phyloP scores from a whole-genome alignment of 2,329 filamentous ascomycete species.

The Fusarium sp. region DNA sequence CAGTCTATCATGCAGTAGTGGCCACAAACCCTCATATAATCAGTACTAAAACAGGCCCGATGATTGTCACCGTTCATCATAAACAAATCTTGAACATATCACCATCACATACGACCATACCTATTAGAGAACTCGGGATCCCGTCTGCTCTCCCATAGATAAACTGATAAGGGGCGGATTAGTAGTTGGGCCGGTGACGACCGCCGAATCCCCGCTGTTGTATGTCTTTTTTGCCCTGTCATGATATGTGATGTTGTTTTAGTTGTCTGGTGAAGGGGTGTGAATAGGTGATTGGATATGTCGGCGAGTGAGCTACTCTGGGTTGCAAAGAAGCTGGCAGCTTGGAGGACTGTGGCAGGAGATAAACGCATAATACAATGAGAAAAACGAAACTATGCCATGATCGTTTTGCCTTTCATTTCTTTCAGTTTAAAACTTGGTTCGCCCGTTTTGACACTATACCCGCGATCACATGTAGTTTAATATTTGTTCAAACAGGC shows the following conservation, averaged over 20 bases:
- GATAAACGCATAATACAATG: too few relatives aligned
- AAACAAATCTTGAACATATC: neutral
- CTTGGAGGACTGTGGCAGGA: neutral
- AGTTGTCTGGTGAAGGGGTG: neutral
- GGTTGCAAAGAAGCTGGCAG: neutral
- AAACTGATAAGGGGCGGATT: slow-evolving; percentile 11
- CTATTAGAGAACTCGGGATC: slow-evolving; percentile 6
- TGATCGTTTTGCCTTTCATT: neutral
- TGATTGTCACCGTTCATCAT: neutral
- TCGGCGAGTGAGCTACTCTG: neutral
- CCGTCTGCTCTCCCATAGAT: slow-evolving; percentile 6
- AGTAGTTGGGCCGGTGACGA: slow-evolving; percentile 5
- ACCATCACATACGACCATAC: slow-evolving; percentile 5
- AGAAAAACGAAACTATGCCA: neutral
- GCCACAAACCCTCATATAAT: too few relatives aligned
- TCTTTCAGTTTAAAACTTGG: neutral
- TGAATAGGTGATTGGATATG: neutral
- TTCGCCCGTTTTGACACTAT: neutral
- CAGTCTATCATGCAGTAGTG: too few relatives aligned
- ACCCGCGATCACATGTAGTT: neutral
- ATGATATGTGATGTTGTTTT: neutral
- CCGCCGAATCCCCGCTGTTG: slow-evolving; percentile 5
- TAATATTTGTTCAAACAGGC: neutral
- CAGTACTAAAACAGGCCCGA: neutral
- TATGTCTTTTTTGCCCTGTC: slow-evolving; percentile 1